These are phyloP conservation scores for Westerdykella aurantiaca DNA, from an alignment of 2,329 filamentous ascomycete genomes.

Conservation along the genomic window DNA sequence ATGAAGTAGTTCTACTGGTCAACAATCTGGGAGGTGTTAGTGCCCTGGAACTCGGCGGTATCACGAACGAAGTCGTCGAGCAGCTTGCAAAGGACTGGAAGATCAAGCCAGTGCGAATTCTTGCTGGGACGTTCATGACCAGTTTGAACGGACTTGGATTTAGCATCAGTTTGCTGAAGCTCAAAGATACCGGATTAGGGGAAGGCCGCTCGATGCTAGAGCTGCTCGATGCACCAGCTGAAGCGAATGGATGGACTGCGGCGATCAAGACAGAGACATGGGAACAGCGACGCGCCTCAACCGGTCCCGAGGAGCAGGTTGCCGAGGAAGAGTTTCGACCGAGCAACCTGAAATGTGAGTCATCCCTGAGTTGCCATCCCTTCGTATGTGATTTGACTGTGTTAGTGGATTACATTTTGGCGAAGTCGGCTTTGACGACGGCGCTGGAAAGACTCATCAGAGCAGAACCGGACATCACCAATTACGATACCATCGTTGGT, in stretches of 20 bases:
- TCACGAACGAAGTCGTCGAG: conserved; percentile 60
- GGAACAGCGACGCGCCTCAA: conserved; percentile 44
- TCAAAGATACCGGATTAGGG: conserved; percentile 55
- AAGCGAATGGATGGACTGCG: conserved; percentile 62
- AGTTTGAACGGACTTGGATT: conserved; percentile 67
- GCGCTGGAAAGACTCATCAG: conserved; percentile 58
- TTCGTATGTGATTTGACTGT: conserved; percentile 7
- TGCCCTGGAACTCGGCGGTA: conserved; percentile 64
- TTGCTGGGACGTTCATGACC: conserved; percentile 66
- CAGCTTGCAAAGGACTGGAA: conserved; percentile 55
- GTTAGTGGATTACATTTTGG: conserved; percentile 47
- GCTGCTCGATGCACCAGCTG: conserved; percentile 61
- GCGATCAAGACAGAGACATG: conserved; percentile 56
- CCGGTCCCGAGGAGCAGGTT: conserved; percentile 38
- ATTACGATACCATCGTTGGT: conserved; percentile 73
- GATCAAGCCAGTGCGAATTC: conserved; percentile 56
- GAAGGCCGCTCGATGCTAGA: conserved; percentile 59
- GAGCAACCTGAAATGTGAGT: conserved; percentile 50
- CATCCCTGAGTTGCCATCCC: background rate
- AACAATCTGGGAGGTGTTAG: conserved; percentile 74
- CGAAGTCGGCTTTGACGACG: conserved; percentile 49
- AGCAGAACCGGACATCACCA: conserved; percentile 61
- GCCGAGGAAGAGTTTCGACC: conserved; percentile 43
- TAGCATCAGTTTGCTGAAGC: conserved; percentile 60
- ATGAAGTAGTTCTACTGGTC: conserved; percentile 62